These are phyloP conservation scores for Aspergillus diversus DNA, from an alignment of 495 filamentous ascomycete species.

Conservation along the genomic window DNA sequence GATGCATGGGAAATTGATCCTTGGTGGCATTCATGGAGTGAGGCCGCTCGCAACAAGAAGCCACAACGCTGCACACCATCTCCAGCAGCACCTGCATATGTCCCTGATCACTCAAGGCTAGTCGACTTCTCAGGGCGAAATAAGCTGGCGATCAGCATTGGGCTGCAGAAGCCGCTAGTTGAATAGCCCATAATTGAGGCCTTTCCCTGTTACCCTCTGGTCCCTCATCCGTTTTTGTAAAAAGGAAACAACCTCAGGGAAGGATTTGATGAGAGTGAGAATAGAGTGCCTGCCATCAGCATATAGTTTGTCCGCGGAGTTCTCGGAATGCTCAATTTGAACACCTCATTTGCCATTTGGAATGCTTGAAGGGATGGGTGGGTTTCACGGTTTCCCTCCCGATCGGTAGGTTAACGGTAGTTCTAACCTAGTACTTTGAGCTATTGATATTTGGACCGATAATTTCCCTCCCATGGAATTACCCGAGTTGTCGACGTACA, in stretches of 20 bases:
- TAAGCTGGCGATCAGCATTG: background rate
- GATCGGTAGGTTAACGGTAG: background rate
- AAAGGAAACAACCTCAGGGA: background rate
- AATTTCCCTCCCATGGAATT: background rate
- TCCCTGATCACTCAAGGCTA: background rate
- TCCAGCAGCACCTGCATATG: background rate
- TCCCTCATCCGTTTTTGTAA: background rate
- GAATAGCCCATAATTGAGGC: background rate
- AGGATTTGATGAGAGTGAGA: background rate
- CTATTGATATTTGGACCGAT: constrained; percentile 1
- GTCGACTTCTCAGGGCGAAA: background rate
- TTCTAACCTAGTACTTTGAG: background rate
- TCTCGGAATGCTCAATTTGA: background rate
- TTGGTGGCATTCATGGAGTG: no score
- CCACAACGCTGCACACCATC: background rate
- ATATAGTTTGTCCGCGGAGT: background rate
- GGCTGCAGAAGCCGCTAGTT: background rate
- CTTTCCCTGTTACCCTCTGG: background rate
- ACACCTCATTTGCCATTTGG: background rate
- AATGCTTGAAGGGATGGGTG: background rate
- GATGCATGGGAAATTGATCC: no score
- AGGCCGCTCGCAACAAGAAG: background rate
- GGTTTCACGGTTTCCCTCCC: background rate
- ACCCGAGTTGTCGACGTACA: constrained; percentile 3
- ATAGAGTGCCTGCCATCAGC: background rate